Evolutionary conservation across 2,329 filamentous ascomycete species (phyloP), one percentile per base, ranked within the genome.

Genomic region (Plenodomus lindquistii): DNA sequence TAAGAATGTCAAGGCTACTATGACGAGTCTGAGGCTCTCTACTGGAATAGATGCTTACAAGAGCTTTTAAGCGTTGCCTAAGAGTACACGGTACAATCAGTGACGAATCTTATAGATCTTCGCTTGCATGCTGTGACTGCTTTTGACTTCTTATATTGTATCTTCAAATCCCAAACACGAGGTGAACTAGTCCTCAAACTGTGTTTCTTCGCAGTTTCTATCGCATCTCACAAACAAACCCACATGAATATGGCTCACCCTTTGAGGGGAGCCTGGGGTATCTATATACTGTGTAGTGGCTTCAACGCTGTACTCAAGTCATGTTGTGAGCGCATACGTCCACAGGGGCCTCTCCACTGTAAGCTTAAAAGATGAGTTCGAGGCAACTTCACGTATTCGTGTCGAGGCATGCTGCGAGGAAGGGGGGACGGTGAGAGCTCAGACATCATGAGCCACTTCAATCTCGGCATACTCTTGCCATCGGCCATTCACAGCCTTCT

Each of bases 401-500:
- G 11, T 31, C 27, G 27, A 24, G 11, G 9, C 10, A 31, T 31
- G 22, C 11, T 6, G 22, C 27, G n/a, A 31, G 10, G 11, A 15
- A 31, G 27, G 15, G 15, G 27, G 10, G 22, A 24, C 10, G 6
- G n/a, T 22, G 16, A 20, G 16, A 20, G 18, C n/a, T 46, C 54
- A 70, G 22, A 59, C 55, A 22, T 70, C 65, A 34, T 65, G 61
- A 38, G 62, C 58, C 11, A 70, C 72, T 50, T 78, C 75, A 31
- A 79, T 75, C 59, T 79, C 75, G 11, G 76, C 73, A 46, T 77
- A 78, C 56, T 79, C 76, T 5, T 74, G 60, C 77, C 77, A 80
- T 44, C 74, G 72, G 27, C 74, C 75, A 39, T 77, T 75, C 42
- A 75, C 65, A 8, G 73, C 73, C 65, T 75, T 78, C 66, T 79